A percentile compares a stretch with the other conserved stretches of the same genome.
Conservation (phyloP, 345 rosid genomes). For the Boechera divaricarpa region DNA sequence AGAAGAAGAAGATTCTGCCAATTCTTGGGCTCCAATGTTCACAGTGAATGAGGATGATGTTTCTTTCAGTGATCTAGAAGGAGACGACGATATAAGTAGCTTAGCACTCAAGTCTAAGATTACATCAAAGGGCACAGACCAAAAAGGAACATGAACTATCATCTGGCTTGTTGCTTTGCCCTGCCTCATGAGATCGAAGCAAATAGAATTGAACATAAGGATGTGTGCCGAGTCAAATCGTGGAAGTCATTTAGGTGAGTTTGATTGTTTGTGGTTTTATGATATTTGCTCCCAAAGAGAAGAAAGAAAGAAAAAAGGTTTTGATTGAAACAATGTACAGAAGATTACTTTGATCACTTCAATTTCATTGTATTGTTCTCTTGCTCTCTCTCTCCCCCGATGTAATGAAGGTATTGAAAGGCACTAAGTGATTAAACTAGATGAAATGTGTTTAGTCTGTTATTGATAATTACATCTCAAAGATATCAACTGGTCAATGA, state of each 20-base stretch:
- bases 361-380: constrained; percentile 35
- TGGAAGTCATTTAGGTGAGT: constrained; percentile 41
- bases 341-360: constrained; percentile 23
- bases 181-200: constrained; percentile 22
- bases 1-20: constrained; percentile 71
- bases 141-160: constrained; percentile 29
- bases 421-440: background rate
- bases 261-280: constrained; percentile 37
- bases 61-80: constrained; percentile 98
- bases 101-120: constrained; percentile 46
- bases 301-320: constrained; percentile 29
- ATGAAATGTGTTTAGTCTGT: background rate
- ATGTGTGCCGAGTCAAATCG: constrained; percentile 31
- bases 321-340: constrained; percentile 48
- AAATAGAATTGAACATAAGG: constrained; percentile 37
- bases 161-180: constrained; percentile 28
- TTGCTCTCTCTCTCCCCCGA: background rate
- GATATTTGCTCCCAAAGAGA: constrained; percentile 25
- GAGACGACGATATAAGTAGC: constrained; percentile 65
- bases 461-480: constrained; percentile 15
- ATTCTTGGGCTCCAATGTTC: constrained; percentile 51
- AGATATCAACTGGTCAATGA: background rate
- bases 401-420: constrained; percentile 24
- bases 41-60: constrained; percentile 86
- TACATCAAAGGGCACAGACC: constrained; percentile 11